Base-by-base conservation (phyloP, 2,329 filamentous ascomycete genomes). In the Nakataea oryzae region DNA sequence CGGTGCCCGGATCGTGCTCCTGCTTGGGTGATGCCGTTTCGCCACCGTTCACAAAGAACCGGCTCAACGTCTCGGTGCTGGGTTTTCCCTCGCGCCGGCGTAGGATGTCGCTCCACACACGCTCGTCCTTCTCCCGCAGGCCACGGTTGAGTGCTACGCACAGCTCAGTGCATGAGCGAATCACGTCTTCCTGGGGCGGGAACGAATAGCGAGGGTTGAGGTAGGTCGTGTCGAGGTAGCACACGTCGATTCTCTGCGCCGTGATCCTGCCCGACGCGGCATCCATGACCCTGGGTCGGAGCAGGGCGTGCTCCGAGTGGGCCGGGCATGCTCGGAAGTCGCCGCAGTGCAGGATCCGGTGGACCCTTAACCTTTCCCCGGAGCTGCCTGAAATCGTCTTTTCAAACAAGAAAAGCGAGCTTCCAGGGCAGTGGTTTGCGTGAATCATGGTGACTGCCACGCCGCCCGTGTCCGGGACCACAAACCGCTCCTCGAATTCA, bases 221-320 rank as follows among this genome's bases (percentile, higher is more conserved):
- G 71, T 99, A 99, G 0, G 95, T 99, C 0, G 95, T 99, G 71
- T 99, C 95, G 11, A 99, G 85, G 72, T 99, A 99, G 76, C 95
- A 97, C 30, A 93, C 86, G 70, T 99, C 93, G 62, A 99, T 92
- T 69, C 88, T 91, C 71, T 97, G 95, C 69, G 95, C 89, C 63
- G 80, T 86, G 1, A 77, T 78, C 72, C 89, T 89, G 1, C 91
- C 90, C 0, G 86, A 87, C 11, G 89, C 77, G 2, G 81, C 78
- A 68, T 96, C 90, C 21, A 87, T 69, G 0, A 87, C 78, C 28
- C 96, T 86, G 0, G 95, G 91, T 66, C 86, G 86, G 3, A 99
- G 79, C 0, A 95, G 80, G 1, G 91, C 89, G 74, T 99, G 95
- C 54, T 83, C 79, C 8, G 97, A 79, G 69, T 99, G 95, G 28